Conservation (phyloP, 371 early-diverging fungal species). For the Apophysomyces sp. region DNA sequence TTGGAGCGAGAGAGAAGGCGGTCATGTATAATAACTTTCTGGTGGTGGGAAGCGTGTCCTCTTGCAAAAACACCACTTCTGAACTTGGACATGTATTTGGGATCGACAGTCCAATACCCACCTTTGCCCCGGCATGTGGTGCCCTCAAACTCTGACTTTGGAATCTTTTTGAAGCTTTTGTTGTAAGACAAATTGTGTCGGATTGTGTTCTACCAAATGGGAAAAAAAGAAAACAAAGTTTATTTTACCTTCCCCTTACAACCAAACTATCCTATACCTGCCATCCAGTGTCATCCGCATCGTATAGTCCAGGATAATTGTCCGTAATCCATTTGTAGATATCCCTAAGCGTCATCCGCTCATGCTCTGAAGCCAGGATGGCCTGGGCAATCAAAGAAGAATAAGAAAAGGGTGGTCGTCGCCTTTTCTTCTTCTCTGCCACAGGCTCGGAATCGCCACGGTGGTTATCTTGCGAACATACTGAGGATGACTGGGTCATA, state of each 20-base stretch:
- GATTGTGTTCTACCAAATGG: constrained; percentile 64
- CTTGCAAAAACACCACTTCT: constrained; percentile 33
- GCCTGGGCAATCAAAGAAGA: constrained; percentile 62
- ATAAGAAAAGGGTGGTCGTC: constrained; percentile 64
- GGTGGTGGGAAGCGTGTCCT: constrained; percentile 16
- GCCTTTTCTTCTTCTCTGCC: constrained; percentile 19
- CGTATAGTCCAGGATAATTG: constrained; percentile 54
- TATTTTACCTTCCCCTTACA: neutral
- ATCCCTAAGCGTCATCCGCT: constrained; percentile 54
- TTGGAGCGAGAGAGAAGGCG: neutral
- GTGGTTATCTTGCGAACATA: neutral
- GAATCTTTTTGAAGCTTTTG: constrained; percentile 69
- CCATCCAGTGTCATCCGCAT: constrained; percentile 53
- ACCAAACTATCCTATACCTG: constrained; percentile 16
- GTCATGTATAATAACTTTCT: neutral
- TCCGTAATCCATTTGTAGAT: constrained; percentile 63
- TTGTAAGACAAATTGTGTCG: constrained; percentile 82
- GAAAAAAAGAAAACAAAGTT: neutral
- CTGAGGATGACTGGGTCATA: neutral
- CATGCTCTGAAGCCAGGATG: constrained; percentile 35
- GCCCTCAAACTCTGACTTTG: constrained; percentile 51
- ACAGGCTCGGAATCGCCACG: neutral
- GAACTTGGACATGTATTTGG: constrained; percentile 30
- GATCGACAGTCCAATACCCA: constrained; percentile 61
- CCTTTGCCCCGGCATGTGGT: constrained; percentile 51